Percentiles rank a stretch among this genome's conserved stretches.
Conservation (phyloP, 176 grass and related monocot species). For the Aegilops bicornis region DNA sequence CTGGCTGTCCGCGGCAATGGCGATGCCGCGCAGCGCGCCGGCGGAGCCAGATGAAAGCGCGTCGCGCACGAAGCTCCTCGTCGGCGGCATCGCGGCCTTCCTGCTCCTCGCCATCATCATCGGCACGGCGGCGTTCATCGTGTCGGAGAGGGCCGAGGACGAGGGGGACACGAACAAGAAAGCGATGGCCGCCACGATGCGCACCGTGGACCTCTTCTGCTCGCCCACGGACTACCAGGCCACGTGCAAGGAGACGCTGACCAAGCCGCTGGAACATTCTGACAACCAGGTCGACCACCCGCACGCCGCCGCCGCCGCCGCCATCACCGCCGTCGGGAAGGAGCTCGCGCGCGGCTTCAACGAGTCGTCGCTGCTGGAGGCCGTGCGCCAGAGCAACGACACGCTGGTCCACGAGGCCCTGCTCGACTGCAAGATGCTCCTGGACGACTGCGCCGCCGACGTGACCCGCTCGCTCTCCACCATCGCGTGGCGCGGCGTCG, state of each 20-base stretch:
- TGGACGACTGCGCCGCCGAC: constrained; percentile 48
- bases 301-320: constrained; percentile 51
- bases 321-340: constrained; percentile 36
- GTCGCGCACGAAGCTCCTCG: constrained; percentile 32
- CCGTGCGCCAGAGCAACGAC: constrained; percentile 54
- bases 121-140: constrained; percentile 47
- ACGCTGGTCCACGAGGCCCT: constrained; percentile 44
- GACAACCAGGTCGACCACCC: constrained; percentile 36
- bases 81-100: constrained; percentile 35
- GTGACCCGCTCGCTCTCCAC: constrained; percentile 44
- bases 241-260: constrained; percentile 60
- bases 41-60: constrained; percentile 22
- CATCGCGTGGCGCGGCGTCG: constrained; percentile 42
- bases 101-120: constrained; percentile 62
- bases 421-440: constrained; percentile 57
- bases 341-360: constrained; percentile 53
- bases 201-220: constrained; percentile 78
- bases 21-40: constrained; percentile 6
- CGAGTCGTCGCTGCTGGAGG: constrained; percentile 45
- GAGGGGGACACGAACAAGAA: not conserved
- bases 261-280: constrained; percentile 19
- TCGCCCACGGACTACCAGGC: constrained; percentile 65
- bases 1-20: constrained; percentile 24
- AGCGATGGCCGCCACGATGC: constrained; percentile 46
- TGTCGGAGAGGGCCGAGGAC: constrained; percentile 27